A percentile compares a stretch with the other conserved stretches of the same genome.
Evolutionary conservation across 2,329 filamentous ascomycete genomes (phyloP).

Genomic region (Spiromastix sp.): DNA sequence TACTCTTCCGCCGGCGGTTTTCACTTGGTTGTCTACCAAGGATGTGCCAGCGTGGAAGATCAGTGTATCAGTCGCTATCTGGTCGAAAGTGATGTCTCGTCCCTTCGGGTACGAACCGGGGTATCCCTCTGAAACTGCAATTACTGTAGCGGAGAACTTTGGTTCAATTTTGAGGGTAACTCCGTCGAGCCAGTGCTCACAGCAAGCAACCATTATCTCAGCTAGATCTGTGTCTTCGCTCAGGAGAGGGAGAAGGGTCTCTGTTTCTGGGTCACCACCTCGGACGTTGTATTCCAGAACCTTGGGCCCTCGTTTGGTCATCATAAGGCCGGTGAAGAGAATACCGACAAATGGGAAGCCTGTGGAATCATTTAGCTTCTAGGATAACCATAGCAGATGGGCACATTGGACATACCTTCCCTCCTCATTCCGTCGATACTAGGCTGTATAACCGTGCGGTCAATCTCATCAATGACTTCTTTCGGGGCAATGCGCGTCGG

Average conservation of each 20-base stretch:
- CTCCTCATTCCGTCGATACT: slow-evolving; percentile 80
- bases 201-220: slow-evolving; percentile 78
- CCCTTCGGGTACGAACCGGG: slow-evolving; percentile 79
- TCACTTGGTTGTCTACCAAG: slow-evolving; percentile 51
- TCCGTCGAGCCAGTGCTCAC: slow-evolving; percentile 60
- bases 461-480: slow-evolving; percentile 65
- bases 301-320: slow-evolving; percentile 69
- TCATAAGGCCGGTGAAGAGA: slow-evolving; percentile 65
- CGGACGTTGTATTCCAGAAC: slow-evolving; percentile 89
- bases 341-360: slow-evolving; percentile 35
- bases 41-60: slow-evolving; percentile 92
- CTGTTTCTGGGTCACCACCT: slow-evolving; percentile 85
- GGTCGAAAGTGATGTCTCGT: slow-evolving; percentile 47
- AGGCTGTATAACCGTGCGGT: slow-evolving; percentile 74
- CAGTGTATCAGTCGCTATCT: slow-evolving; percentile 47
- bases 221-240: slow-evolving; percentile 72
- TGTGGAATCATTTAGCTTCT: too few species aligned
- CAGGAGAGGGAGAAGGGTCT: slow-evolving; percentile 72
- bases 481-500: slow-evolving; percentile 71
- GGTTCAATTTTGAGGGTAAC: slow-evolving; percentile 57
- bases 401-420: slow-evolving; percentile 60
- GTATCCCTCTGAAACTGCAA: slow-evolving; percentile 88
- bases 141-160: slow-evolving; percentile 77
- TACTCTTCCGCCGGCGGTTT: slow-evolving; percentile 78
- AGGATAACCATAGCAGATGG: too few species aligned